These are phyloP conservation scores for Aegilops bicornis DNA, from an alignment of 176 grass and related monocot genomes.

Conservation along the genomic window DNA sequence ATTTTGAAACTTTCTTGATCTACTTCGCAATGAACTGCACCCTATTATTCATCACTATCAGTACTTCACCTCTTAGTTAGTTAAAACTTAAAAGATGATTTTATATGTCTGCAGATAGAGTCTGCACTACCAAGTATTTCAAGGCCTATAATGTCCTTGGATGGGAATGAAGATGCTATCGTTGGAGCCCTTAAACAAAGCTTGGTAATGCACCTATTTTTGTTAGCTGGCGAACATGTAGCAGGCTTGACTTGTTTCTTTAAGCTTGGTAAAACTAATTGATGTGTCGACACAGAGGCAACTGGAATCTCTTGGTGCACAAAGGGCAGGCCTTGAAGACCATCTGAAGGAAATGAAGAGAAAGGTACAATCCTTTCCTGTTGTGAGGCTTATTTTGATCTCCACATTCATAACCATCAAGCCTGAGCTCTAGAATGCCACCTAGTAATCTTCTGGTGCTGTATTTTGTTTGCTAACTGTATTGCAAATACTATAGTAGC, in stretches of 20 bases:
- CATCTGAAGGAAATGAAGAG: conserved; percentile 99
- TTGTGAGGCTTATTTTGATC: neutral
- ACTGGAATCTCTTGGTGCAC: conserved; percentile 88
- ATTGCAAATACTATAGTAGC: neutral
- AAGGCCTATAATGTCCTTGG: conserved; percentile 99
- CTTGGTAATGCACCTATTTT: conserved; percentile 65
- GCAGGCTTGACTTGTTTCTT: conserved; percentile 16
- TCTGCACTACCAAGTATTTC: conserved; percentile 95
- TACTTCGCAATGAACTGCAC: neutral
- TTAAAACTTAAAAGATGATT: conserved; percentile 26
- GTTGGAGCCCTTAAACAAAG: conserved; percentile 95
- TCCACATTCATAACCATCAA: neutral
- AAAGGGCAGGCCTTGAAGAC: conserved; percentile 98
- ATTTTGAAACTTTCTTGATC: conserved; percentile 26
- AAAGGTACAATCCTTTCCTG: conserved; percentile 52
- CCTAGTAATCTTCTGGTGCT: neutral
- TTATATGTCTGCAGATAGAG: conserved; percentile 76
- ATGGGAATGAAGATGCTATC: conserved; percentile 99
- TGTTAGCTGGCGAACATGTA: neutral
- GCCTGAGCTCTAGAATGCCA: neutral
- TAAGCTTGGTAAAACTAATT: conserved; percentile 21
- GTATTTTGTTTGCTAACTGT: neutral
- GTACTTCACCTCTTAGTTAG: conserved; percentile 27
- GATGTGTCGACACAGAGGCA: conserved; percentile 65
- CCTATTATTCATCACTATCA: conserved; percentile 6